Conservation (phyloP, 306 rosid genomes). For the Gynostemma pentaphyllum region DNA sequence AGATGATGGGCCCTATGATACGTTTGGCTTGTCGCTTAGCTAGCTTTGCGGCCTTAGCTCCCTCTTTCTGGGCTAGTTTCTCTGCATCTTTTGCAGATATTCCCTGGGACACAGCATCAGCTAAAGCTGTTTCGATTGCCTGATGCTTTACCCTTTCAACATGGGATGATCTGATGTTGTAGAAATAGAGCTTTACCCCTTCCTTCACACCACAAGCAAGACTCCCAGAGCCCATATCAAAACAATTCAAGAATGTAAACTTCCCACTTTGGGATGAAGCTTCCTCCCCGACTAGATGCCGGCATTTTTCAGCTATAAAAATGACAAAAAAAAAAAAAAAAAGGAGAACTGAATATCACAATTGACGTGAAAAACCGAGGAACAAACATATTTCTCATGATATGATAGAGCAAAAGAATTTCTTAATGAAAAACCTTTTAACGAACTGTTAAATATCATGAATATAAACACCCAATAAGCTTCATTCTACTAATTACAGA, state of each 20-base stretch:
- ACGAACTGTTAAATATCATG: not conserved
- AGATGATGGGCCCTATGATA: conserved; percentile 59
- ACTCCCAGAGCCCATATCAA: conserved; percentile 62
- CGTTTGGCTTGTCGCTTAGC: conserved; percentile 53
- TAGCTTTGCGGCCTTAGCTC: conserved; percentile 66
- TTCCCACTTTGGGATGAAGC: conserved; percentile 65
- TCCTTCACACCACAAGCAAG: conserved; percentile 68
- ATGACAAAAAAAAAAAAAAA: not conserved
- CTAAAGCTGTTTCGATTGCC: conserved; percentile 43
- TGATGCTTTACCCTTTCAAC: conserved; percentile 42
- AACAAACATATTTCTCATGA: too few relatives aligned
- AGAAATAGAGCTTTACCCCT: conserved; percentile 57
- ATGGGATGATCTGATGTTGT: conserved; percentile 60
- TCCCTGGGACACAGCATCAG: conserved; percentile 45
- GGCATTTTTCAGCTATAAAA: conserved; percentile 73
- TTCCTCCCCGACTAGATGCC: conserved; percentile 72
- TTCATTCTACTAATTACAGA: not conserved
- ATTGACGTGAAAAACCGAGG: not conserved
- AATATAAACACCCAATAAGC: not conserved
- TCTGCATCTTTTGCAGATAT: conserved; percentile 37
- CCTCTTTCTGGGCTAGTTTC: conserved; percentile 48
- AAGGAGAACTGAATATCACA: not conserved
- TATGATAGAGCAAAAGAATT: not conserved
- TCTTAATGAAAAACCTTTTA: not conserved
- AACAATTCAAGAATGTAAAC: conserved; percentile 58